Evolutionary conservation across 2,329 filamentous ascomycete species (phyloP), one percentile per base, ranked within the genome.

Genomic region (Aspergillus hiratsukae): DNA sequence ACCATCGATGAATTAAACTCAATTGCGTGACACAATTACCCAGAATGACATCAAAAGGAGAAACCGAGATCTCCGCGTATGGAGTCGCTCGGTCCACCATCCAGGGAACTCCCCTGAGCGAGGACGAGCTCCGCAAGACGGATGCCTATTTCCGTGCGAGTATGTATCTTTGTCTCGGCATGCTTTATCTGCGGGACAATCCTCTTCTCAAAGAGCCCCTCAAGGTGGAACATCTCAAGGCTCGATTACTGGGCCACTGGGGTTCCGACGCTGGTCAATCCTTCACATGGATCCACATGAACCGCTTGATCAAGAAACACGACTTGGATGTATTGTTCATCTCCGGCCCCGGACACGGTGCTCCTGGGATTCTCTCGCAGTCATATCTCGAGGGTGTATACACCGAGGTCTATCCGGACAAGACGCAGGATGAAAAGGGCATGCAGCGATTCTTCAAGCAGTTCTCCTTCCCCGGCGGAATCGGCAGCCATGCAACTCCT

Each of bases 271-370:
- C 89, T n/a, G 89, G 88, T 14, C 89, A 91, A 72, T 86, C 87
- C 57, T 91, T 92, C 74, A 89, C 87, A 35, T 91, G 86, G 72
- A 89, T 91, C 77, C 88, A 91, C 75, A 88, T 90, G 80, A 91
- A 91, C 73, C 86, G 88, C 35, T 76, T 91, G 57, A 90, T 91
- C 79, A 90, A 88, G 73, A 91, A 91, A 74, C 88, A 90, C 66
- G 83, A 89, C 61, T 76, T 91, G 51, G 81, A 92, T 66, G 81
- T 83, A 29, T 80, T 90, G 63, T 91, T 89, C 70, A 78, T 92
- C 56, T 90, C 87, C 1, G 89, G 89, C 5, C 89, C 89, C 0
- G 89, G 89, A 43, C 89, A 92, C 64, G 89, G 89, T 55, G 89
- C 89, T 1, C 89, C 89, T 0, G 89, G 87, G 6, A 82, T 91